phyloP scores from a whole-genome alignment of 2,329 filamentous ascomycete genomes.

The Parastagonospora nodorum region DNA sequence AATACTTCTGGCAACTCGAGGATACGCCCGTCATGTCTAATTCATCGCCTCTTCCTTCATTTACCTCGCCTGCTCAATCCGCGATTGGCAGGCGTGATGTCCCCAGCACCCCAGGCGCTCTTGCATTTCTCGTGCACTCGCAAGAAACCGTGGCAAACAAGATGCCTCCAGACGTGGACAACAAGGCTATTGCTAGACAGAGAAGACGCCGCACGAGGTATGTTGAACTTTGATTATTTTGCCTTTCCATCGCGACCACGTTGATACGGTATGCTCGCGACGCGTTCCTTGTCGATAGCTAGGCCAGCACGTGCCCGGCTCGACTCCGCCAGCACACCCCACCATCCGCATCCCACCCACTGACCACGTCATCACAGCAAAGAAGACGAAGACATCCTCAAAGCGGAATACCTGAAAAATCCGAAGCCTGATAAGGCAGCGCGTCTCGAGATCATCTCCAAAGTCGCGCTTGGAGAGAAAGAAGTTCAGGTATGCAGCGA shows the following conservation, averaged over 20 bases:
- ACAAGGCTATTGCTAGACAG: conserved; percentile 64
- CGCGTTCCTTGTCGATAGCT: conserved; percentile 37
- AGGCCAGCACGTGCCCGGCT: conserved; percentile 24
- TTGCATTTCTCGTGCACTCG: conserved; percentile 66
- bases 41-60: conserved; percentile 31
- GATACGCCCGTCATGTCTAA: conserved; percentile 19
- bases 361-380: conserved; percentile 42
- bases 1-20: conserved; percentile 3
- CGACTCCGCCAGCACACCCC: conserved; percentile 24
- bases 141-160: conserved; percentile 61
- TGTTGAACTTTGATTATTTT: conserved; percentile 21
- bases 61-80: conserved; percentile 21
- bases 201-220: conserved; percentile 68
- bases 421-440: conserved; percentile 90
- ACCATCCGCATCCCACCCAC: conserved; percentile 25
- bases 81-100: conserved; percentile 25
- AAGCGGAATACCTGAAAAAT: conserved; percentile 82
- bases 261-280: conserved; percentile 25
- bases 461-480: conserved; percentile 89
- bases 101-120: conserved; percentile 37
- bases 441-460: conserved; percentile 80
- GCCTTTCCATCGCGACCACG: conserved; percentile 17
- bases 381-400: conserved; percentile 86
- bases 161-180: conserved; percentile 62
- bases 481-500: conserved; percentile 81